phyloP scores from a whole-genome alignment of 306 rosid species.

The Hylodesmum podocarpum region DNA sequence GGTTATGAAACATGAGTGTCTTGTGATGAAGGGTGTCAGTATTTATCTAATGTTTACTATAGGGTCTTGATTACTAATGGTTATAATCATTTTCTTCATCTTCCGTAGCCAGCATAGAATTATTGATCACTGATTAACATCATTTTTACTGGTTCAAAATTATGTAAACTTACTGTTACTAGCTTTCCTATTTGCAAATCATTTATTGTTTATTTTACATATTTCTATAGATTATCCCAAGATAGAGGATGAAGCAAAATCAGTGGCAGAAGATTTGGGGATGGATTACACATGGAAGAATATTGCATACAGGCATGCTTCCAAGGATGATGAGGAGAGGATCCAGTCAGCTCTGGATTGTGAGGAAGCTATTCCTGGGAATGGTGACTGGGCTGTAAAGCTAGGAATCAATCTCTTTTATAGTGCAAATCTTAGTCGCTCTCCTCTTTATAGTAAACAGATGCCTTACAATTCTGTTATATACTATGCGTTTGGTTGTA shows the following conservation, averaged over 20 bases:
- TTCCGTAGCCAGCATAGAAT: not conserved
- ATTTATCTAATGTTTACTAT: no score
- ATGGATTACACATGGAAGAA: slow-evolving; percentile 64
- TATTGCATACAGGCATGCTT: slow-evolving; percentile 58
- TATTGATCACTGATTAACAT: no score
- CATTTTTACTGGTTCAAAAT: not conserved
- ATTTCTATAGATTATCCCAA: slow-evolving; percentile 76
- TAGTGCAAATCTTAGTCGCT: slow-evolving; percentile 89
- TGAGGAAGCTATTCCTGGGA: slow-evolving; percentile 84
- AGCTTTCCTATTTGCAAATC: slow-evolving; percentile 17
- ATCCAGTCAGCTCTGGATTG: slow-evolving; percentile 85
- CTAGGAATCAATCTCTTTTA: slow-evolving; percentile 96
- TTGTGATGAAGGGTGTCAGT: not conserved
- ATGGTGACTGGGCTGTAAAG: slow-evolving; percentile 98
- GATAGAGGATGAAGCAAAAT: slow-evolving; percentile 86
- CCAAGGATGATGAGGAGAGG: slow-evolving; percentile 74
- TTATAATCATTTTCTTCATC: not conserved
- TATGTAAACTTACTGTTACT: slow-evolving; percentile 16
- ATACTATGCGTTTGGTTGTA: slow-evolving; percentile 87
- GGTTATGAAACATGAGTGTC: not conserved
- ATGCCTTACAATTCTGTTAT: slow-evolving; percentile 96
- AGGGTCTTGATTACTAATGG: not conserved
- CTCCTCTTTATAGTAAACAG: slow-evolving; percentile 97
- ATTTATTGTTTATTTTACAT: slow-evolving; percentile 23
- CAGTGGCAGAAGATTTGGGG: slow-evolving; percentile 70